Conservation (phyloP, 257 asterid genomes). For the Salvia rosmarinus region DNA sequence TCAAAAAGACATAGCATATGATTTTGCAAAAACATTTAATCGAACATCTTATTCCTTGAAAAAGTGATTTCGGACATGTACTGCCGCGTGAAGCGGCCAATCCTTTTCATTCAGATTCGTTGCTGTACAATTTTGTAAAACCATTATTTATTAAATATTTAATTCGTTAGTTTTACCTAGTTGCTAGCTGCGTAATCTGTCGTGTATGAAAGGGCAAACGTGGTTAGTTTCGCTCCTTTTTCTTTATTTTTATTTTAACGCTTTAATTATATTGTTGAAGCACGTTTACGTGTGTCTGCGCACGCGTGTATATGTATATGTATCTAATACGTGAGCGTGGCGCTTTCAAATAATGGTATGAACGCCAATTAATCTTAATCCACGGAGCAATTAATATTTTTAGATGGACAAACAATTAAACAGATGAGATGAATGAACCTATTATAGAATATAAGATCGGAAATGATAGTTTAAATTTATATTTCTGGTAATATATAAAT, state of each 20-base stretch:
- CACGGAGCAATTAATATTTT: neutral
- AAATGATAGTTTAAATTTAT: neutral
- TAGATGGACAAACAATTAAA: neutral
- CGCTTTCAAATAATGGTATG: too few relatives aligned
- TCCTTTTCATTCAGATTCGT: neutral
- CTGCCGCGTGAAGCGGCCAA: neutral
- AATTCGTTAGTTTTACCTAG: slow-evolving; percentile 1
- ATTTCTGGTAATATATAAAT: neutral
- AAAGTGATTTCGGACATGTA: neutral
- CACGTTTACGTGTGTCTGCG: neutral
- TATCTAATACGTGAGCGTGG: too few relatives aligned
- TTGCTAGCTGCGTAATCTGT: neutral
- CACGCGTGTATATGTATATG: neutral
- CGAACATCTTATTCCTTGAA: neutral
- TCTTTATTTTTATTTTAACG: too few relatives aligned
- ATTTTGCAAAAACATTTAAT: too few relatives aligned
- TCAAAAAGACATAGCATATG: too few relatives aligned
- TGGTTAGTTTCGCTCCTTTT: neutral
- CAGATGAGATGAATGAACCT: neutral
- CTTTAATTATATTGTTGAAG: neutral
- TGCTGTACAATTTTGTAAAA: neutral
- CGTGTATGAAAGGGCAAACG: neutral
- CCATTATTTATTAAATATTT: neutral
- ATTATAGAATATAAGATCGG: neutral
- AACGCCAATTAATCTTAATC: too few relatives aligned